phyloP scores from a whole-genome alignment of 441 rosid species.

The Syzygium syzygioides region DNA sequence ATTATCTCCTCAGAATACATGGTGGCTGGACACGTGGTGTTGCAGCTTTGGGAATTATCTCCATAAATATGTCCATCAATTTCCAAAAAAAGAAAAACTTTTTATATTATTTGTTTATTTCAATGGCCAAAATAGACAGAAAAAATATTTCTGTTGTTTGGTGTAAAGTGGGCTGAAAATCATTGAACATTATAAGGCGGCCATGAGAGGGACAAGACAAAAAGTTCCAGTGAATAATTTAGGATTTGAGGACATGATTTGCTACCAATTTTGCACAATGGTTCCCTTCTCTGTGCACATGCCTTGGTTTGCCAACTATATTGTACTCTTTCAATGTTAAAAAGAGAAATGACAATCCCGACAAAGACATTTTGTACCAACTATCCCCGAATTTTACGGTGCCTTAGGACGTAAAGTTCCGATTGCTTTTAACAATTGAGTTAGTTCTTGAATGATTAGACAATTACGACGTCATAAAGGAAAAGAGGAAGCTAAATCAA shows the following conservation, averaged over 20 bases:
- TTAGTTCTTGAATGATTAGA: background rate
- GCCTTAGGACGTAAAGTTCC: background rate
- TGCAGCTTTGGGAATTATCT: no score
- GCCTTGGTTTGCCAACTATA: background rate
- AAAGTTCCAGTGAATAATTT: background rate
- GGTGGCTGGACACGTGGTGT: background rate
- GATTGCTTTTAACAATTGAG: background rate
- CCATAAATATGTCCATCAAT: background rate
- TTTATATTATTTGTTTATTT: background rate
- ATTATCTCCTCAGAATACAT: background rate
- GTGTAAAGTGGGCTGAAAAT: background rate
- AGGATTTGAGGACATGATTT: background rate
- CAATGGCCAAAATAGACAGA: background rate
- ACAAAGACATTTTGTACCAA: background rate
- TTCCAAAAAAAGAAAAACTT: background rate
- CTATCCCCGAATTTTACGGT: fast-evolving
- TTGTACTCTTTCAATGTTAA: background rate
- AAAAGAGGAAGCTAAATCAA: background rate
- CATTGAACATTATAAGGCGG: background rate
- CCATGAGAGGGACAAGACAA: background rate
- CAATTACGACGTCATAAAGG: background rate
- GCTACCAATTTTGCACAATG: background rate
- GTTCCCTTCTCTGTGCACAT: background rate
- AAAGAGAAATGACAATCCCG: background rate
- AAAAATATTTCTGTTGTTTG: background rate